Base-by-base conservation (phyloP, 2,329 filamentous ascomycete species). In the Aspergillus sp. region DNA sequence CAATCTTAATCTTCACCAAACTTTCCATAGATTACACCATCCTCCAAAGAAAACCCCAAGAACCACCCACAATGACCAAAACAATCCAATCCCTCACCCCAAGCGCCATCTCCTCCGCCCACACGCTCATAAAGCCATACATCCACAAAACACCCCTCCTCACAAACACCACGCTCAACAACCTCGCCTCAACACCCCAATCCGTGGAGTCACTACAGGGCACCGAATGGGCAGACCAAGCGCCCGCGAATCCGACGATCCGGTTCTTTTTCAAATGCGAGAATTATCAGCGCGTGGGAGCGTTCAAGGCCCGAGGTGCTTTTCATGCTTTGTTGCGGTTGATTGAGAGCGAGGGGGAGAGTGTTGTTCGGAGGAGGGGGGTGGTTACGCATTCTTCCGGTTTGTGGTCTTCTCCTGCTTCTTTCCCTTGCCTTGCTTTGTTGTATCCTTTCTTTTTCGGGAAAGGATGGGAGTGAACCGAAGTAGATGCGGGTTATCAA, bases 261-360 rank as follows among this genome's bases (percentile, higher is more conserved):
- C 82, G 86, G 12, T 82, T 98, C 55, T 95, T 91, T 81, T 96
- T 98, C 85, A 98, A 98, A 80, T 96, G 92, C 76, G 94, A 98
- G 81, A 97, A 97, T 75, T 81, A 91, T 59, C 95, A 98, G 80
- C 87, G 87, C 57, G 87, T 96, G 56, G 95, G 94, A 54, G 94
- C 94, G 1, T 98, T 98, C 81, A 98, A 98, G 79, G 90, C 87
- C 16, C 82, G 94, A 6, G 95, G 94, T 5, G 94, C 93, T 0
- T 97, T 96, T 68, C 91, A 97, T 75, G 92, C 93, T 0, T 73
- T 96, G 42, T 83, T 87, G 69, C 78, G 90, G 58, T 77, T 96
- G 70, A 86, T 89, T 71, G 75, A 73, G 63, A 84, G 87, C 67
- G 78, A 82, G 4, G 87, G 85, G 1, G 85, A 85, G 77, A 81